A percentile compares a stretch with the other conserved stretches of the same genome.
Conservation (phyloP, 176 grass and related monocot species). For the Aegilops umbellulata region DNA sequence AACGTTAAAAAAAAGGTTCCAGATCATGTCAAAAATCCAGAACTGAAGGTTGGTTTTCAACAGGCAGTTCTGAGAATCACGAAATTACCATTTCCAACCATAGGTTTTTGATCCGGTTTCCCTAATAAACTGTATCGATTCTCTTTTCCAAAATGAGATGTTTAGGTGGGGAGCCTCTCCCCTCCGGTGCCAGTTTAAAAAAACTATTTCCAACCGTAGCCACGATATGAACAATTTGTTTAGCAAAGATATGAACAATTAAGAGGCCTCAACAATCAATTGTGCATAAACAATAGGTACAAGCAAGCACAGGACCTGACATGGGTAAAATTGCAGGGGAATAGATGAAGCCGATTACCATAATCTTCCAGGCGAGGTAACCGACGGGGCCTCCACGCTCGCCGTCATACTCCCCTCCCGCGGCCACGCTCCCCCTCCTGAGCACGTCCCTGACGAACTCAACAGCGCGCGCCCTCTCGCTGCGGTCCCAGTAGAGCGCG, state of each 20-base stretch:
- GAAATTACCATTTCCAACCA: background rate
- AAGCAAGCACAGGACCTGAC: background rate
- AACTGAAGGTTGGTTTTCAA: background rate
- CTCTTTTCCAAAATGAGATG: background rate
- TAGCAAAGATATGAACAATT: background rate
- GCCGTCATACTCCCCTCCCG: constrained; percentile 43
- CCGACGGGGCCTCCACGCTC: constrained; percentile 73
- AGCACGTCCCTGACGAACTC: constrained; percentile 89
- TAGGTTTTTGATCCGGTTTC: background rate
- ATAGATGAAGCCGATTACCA: constrained; percentile 48
- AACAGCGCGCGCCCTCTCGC: constrained; percentile 58
- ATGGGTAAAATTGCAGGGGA: background rate
- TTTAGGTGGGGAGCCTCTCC: background rate
- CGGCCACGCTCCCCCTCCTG: constrained; percentile 57
- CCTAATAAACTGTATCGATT: background rate
- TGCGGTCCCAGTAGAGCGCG: constrained; percentile 86
- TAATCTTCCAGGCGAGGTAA: constrained; percentile 91
- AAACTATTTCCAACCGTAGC: background rate
- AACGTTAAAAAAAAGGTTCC: background rate
- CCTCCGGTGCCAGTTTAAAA: background rate
- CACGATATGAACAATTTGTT: background rate
- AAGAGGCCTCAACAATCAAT: background rate
- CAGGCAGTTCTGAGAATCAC: background rate
- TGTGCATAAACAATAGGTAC: background rate
- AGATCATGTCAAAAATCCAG: background rate